Conservation (phyloP, 2,329 filamentous ascomycete species). For the Ophiostoma montium region DNA sequence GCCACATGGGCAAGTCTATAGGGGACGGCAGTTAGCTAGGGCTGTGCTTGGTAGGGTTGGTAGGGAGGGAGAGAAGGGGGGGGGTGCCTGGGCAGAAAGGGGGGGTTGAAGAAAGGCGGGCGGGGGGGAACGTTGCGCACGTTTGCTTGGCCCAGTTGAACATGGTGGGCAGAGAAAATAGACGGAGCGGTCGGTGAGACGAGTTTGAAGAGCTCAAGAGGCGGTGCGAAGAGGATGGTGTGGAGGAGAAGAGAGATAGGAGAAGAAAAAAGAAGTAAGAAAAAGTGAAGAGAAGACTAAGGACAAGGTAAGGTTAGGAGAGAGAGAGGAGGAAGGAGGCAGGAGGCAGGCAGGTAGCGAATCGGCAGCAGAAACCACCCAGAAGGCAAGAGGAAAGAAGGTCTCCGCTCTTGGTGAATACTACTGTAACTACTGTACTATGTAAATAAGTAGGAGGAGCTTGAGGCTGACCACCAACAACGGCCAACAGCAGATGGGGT, state of each 20-base stretch:
- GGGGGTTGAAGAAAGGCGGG: not conserved
- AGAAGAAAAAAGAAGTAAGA: not conserved
- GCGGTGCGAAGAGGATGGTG: not conserved
- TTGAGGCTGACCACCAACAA: constrained; percentile 2
- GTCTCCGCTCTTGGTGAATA: not conserved
- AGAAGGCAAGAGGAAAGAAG: not conserved
- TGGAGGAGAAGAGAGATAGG: not conserved
- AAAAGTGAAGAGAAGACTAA: not conserved
- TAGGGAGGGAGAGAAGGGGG: not conserved
- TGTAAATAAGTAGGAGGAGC: not conserved
- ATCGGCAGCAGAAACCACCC: not conserved
- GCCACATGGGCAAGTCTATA: constrained; percentile 63
- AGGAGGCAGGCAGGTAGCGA: not conserved
- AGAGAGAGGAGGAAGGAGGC: not conserved
- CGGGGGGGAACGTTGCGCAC: constrained; percentile 35
- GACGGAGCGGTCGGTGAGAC: not conserved
- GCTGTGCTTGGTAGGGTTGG: not conserved
- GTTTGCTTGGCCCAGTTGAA: constrained; percentile 93
- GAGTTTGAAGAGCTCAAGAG: not conserved
- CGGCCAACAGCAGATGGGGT: not conserved
- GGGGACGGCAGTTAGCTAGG: not conserved
- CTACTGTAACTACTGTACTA: not conserved
- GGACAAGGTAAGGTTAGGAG: not conserved
- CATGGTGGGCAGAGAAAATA: constrained; percentile 35
- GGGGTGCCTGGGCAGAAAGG: not conserved